Conservation (phyloP, 495 filamentous ascomycete species). For the Bryoglossum gracile region DNA sequence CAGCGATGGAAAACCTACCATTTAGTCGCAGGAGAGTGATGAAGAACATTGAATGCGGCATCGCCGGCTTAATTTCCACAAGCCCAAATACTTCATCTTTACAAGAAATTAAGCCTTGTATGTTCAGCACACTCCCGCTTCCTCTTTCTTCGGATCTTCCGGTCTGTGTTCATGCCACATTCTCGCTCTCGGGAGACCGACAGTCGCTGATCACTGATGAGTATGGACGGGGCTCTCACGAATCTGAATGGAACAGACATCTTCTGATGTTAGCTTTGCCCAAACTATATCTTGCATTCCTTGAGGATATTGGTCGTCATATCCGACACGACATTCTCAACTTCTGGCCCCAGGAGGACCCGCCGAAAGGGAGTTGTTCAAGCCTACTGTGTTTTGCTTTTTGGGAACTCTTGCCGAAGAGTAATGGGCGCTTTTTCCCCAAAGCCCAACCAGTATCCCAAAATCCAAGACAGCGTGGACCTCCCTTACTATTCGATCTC, state of each 20-base stretch:
- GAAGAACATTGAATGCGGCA: constrained; percentile 32
- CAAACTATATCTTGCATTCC: constrained; percentile 30
- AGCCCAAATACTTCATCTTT: background rate
- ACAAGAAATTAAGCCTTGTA: constrained; percentile 6
- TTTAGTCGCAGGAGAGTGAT: constrained; percentile 18
- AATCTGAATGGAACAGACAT: constrained; percentile 34
- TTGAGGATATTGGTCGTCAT: constrained; percentile 24
- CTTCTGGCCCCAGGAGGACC: constrained; percentile 30
- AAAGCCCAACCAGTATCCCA: constrained; percentile 4
- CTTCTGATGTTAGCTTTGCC: constrained; percentile 28
- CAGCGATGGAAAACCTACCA: constrained; percentile 11
- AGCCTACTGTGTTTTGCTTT: constrained; percentile 13
- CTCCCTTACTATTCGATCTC: constrained; percentile 6
- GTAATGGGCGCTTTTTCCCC: constrained; percentile 14
- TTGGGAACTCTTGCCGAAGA: constrained; percentile 10
- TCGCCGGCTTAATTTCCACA: constrained; percentile 27
- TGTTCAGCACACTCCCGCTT: constrained; percentile 32
- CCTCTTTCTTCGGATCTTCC: constrained; percentile 26
- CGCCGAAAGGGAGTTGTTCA: constrained; percentile 19
- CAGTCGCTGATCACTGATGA: constrained; percentile 27
- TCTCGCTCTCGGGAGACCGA: constrained; percentile 32
- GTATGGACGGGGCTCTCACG: constrained; percentile 9
- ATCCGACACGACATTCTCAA: constrained; percentile 22
- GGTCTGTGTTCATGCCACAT: constrained; percentile 27
- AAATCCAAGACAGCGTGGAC: background rate